Conservation (phyloP, 768 basidiomycete species). For the Pleurotus sapidus region DNA sequence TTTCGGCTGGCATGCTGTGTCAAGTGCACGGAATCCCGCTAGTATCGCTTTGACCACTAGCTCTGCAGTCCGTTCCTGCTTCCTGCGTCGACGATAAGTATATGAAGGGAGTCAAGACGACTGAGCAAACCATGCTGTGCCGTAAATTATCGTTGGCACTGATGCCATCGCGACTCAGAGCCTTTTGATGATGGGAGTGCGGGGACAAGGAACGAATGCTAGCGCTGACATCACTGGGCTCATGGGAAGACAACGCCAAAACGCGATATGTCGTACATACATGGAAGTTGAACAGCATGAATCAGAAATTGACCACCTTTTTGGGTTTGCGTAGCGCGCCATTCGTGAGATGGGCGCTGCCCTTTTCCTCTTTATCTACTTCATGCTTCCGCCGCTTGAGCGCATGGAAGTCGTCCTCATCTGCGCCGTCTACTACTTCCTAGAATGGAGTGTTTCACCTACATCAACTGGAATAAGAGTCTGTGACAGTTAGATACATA, state of each 20-base stretch:
- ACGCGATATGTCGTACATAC: background rate
- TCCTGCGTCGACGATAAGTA: slow-evolving; percentile 43
- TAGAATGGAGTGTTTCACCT: background rate
- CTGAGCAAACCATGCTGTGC: slow-evolving; percentile 52
- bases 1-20: slow-evolving; percentile 78
- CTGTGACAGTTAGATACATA: background rate
- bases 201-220: too few species aligned
- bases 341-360: slow-evolving; percentile 40
- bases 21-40: slow-evolving; percentile 77
- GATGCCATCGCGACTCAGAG: background rate
- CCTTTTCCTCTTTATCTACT: slow-evolving; percentile 59
- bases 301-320: slow-evolving; percentile 6
- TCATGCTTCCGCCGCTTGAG: slow-evolving; percentile 64
- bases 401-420: slow-evolving; percentile 93
- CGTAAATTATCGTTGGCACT: slow-evolving; percentile 44
- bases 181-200: too few species aligned
- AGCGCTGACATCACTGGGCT: slow-evolving; percentile 24
- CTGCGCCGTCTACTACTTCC: slow-evolving; percentile 61
- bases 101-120: background rate
- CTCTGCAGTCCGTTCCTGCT: slow-evolving; percentile 65
- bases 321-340: slow-evolving; percentile 27
- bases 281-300: too few species aligned
- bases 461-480: background rate
- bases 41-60: slow-evolving; percentile 72
- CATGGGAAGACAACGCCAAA: background rate